Evolutionary conservation across 805 yeast genomes (phyloP).

Genomic region (Pichia thaimueangensis): DNA sequence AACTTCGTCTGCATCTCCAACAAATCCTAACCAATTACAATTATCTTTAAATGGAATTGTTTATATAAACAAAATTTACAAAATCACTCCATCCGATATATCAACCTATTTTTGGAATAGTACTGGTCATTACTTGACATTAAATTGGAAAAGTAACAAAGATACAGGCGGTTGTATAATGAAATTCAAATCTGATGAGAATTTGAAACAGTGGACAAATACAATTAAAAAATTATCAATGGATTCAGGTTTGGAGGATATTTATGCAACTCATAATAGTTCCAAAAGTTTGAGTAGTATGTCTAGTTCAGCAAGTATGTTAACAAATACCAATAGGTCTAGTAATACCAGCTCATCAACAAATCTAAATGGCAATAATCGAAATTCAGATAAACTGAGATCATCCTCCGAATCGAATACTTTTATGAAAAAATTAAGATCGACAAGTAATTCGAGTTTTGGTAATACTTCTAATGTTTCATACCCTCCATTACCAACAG

Average conservation of each 20-base stretch:
- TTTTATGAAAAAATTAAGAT: slow-evolving; percentile 23
- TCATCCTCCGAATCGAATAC: slow-evolving; percentile 23
- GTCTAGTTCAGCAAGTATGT: slow-evolving; percentile 7
- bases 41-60: slow-evolving; percentile 28
- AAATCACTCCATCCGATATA: slow-evolving; percentile 25
- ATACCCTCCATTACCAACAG: slow-evolving; percentile 24
- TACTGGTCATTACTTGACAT: slow-evolving; percentile 52
- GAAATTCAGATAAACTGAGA: slow-evolving; percentile 18
- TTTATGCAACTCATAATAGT: slow-evolving; percentile 11
- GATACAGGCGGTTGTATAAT: slow-evolving; percentile 84
- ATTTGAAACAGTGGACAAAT: slow-evolving; percentile 72
- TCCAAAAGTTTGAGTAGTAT: slow-evolving; percentile 10
- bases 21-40: slow-evolving; percentile 13
- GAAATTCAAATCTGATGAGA: slow-evolving; percentile 78
- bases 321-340: slow-evolving; percentile 12
- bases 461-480: slow-evolving; percentile 12
- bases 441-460: slow-evolving; percentile 23
- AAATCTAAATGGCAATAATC: neutral
- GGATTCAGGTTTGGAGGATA: neutral
- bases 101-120: slow-evolving; percentile 22
- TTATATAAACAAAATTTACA: slow-evolving; percentile 24
- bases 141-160: slow-evolving; percentile 78
- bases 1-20: slow-evolving; percentile 1
- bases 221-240: slow-evolving; percentile 46
- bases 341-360: slow-evolving; percentile 16